Percentiles rank a stretch among this genome's conserved stretches.
Conservation (phyloP, 1,284 basidiomycete species). For the Clitocybe nebularis region DNA sequence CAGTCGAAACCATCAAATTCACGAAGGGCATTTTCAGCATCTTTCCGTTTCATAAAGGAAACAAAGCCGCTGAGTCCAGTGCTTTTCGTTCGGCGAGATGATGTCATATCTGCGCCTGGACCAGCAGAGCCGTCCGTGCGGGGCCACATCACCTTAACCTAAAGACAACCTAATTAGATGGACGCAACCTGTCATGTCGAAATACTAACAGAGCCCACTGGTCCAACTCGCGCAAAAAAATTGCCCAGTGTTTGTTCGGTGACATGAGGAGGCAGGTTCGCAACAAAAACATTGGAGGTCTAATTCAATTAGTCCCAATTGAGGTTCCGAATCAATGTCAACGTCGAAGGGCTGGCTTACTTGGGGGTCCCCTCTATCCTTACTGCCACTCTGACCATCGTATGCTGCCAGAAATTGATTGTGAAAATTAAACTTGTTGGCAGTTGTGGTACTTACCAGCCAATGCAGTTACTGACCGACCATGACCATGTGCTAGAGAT, state of each 20-base stretch:
- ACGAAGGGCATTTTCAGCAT: slow-evolving; percentile 84
- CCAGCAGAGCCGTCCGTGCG: slow-evolving; percentile 59
- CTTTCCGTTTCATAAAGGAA: slow-evolving; percentile 88
- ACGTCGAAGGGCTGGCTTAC: too few relatives aligned
- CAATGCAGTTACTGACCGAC: slow-evolving; percentile 79
- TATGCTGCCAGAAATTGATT: slow-evolving; percentile 47
- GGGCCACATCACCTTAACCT: slow-evolving; percentile 98
- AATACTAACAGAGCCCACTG: slow-evolving; percentile 61
- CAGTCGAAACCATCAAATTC: slow-evolving; percentile 91
- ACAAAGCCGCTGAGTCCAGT: slow-evolving; percentile 90
- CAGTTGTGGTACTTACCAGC: slow-evolving; percentile 52
- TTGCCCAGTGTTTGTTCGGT: slow-evolving; percentile 81
- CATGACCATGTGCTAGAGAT: slow-evolving; percentile 40
- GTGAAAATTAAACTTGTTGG: neutral
- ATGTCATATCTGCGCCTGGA: slow-evolving; percentile 72
- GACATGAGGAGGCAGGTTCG: slow-evolving; percentile 82
- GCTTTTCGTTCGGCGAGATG: slow-evolving; percentile 61
- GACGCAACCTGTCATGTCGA: slow-evolving; percentile 1
- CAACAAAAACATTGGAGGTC: slow-evolving; percentile 94
- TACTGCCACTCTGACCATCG: slow-evolving; percentile 84
- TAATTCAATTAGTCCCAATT: too few relatives aligned
- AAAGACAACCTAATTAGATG: slow-evolving; percentile 6
- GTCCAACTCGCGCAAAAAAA: slow-evolving; percentile 77
- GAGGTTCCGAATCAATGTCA: too few relatives aligned
- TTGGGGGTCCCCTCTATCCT: slow-evolving; percentile 81